phyloP scores from a whole-genome alignment of 371 early-diverging fungal species.

The Actinomortierella wolfii region DNA sequence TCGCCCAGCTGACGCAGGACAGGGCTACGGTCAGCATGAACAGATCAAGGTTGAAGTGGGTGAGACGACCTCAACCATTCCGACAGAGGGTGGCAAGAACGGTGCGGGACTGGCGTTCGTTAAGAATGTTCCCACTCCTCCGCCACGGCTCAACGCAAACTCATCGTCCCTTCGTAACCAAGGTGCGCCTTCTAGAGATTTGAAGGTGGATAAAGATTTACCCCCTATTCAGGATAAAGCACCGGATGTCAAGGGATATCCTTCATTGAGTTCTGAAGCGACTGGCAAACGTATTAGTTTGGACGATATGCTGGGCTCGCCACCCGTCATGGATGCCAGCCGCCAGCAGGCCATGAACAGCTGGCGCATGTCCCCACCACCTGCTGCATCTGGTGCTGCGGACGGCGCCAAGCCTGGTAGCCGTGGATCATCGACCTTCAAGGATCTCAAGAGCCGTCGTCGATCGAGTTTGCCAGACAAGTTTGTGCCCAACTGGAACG shows the following conservation, averaged over 20 bases:
- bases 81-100: conserved; percentile 12
- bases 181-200: no score
- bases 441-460: conserved; percentile 34
- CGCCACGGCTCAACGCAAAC: no score
- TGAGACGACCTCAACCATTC: conserved; percentile 24
- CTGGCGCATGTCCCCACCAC: conserved; percentile 36
- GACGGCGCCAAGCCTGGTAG: not conserved
- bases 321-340: conserved; percentile 11
- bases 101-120: conserved; percentile 32
- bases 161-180: no score
- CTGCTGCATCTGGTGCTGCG: conserved; percentile 9
- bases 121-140: conserved; percentile 7
- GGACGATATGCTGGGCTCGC: conserved; percentile 27
- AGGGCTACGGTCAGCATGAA: conserved; percentile 20
- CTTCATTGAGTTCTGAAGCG: no score
- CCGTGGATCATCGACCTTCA: conserved; percentile 5
- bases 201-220: no score
- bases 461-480: conserved; percentile 46
- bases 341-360: conserved; percentile 37
- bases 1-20: not conserved
- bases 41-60: conserved; percentile 44
- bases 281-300: conserved; percentile 26
- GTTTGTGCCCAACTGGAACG: conserved; percentile 43
- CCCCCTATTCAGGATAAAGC: no score
- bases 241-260: no score